Base-by-base conservation (phyloP, 2,329 filamentous ascomycete genomes). In the Claviceps cyperi region DNA sequence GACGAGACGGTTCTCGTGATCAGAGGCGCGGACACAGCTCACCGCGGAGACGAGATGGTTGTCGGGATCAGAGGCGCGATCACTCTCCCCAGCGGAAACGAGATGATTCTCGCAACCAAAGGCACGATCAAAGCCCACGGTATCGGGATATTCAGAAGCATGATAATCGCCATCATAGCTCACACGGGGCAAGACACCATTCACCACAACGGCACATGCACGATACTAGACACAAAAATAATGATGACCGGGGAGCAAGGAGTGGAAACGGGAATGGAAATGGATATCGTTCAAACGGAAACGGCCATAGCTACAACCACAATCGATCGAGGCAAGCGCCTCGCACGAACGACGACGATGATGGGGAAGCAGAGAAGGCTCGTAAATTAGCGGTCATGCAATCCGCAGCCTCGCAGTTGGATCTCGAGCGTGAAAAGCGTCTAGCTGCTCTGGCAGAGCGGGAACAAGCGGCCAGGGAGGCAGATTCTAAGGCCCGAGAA, bases 301-400 rank as follows among this genome's bases (percentile, higher is more conserved):
- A 54, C 21, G 50, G 57, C 5, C 49, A 55, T 22, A 54, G 49
- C 28, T 45, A 28, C n/a, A 8, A 45, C 24, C 43, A 48, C 37
- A 47, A 44, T 9, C 21, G 21, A 15, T 6, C 49, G 17, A 37
- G 50, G 3, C 53, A 2, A 38, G 51, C 13, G 49, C 22, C 21
- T 5, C 17, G 19, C 11, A 13, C 43, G 7, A 40, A 19, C 17
- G 45, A 58, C 8, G 53, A 57, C 15, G 64, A 66, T n/a, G 64
- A 66, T 4, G 64, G 62, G 6, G 75, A 75, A 19, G 75, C 78
- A 21, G 80, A 84, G 54, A 73, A 74, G n/a, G 79, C 80, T 13
- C 74, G 76, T 22, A 86, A 80, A 61, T 66, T 88, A 17, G 83
- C 81, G 15, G 81, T 80, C 8, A 88, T 89, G 84, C 83, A 86